Conservation (phyloP, 805 yeast genomes). For the Sugiyamaella marilandica region DNA sequence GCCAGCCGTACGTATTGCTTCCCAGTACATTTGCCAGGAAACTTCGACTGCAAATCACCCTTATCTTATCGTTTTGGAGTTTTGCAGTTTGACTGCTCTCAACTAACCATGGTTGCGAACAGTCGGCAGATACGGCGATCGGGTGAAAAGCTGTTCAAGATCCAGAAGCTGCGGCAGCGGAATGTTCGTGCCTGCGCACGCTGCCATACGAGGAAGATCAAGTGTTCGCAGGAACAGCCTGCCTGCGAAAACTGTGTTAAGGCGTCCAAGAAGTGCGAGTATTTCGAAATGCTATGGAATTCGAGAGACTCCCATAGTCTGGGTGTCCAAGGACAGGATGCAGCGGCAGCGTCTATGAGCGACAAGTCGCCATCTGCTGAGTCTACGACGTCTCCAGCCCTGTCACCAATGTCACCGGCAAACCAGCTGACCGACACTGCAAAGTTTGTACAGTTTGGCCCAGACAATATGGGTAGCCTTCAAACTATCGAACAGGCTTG, state of each 20-base stretch:
- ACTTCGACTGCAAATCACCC: no score
- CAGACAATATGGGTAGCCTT: constrained; percentile 3
- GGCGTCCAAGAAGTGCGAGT: background rate
- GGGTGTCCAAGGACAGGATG: no score
- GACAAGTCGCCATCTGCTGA: background rate
- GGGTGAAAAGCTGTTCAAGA: background rate
- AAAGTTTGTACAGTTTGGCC: constrained; percentile 4
- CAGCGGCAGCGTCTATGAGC: background rate
- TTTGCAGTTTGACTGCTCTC: no score
- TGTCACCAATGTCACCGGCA: background rate
- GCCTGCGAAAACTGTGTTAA: constrained; percentile 1
- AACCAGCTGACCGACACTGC: background rate
- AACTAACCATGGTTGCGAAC: background rate
- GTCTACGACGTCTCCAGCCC: background rate
- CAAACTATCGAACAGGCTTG: constrained; percentile 5
- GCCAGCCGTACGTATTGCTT: no score
- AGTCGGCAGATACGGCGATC: background rate
- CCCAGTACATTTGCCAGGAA: no score
- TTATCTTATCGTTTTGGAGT: no score
- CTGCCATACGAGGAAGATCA: constrained; percentile 9
- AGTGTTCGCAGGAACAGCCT: constrained; percentile 7
- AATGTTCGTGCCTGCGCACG: background rate
- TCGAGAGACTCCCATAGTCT: background rate
- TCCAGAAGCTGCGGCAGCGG: background rate
- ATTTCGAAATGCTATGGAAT: background rate